Percentiles rank a stretch among this genome's conserved stretches.
phyloP scores from a whole-genome alignment of 2,329 filamentous ascomycete species.

The Paracoccidioides lutzii region DNA sequence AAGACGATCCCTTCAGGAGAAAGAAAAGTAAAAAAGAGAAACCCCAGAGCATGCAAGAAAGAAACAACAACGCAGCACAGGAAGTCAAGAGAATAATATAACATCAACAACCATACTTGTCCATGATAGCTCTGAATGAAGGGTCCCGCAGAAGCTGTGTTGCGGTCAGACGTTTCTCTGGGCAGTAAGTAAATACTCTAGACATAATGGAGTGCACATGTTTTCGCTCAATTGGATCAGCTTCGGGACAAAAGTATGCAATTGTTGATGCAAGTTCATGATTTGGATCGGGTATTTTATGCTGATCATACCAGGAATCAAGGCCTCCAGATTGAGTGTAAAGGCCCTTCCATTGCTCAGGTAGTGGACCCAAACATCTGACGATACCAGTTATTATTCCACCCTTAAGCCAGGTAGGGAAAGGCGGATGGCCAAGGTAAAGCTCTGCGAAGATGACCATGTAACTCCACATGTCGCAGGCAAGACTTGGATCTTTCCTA shows the following conservation, averaged over 20 bases:
- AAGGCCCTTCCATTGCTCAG: constrained; percentile 16
- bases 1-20: too few relatives aligned
- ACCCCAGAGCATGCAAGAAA: too few relatives aligned
- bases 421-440: constrained; percentile 14
- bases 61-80: too few relatives aligned
- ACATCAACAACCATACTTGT: constrained; percentile 17
- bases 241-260: not conserved
- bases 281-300: constrained; percentile 1
- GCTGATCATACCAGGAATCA: constrained; percentile 21
- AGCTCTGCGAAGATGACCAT: constrained; percentile 19
- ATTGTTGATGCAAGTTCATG: not conserved
- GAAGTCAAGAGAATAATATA: constrained; percentile 3
- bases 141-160: constrained; percentile 18
- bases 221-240: constrained; percentile 2
- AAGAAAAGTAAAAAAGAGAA: too few relatives aligned
- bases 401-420: constrained; percentile 8
- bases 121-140: constrained; percentile 19
- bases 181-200: constrained; percentile 15
- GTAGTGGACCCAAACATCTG: constrained; percentile 15
- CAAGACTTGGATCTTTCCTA: constrained; percentile 14
- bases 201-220: constrained; percentile 12
- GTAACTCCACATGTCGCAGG: constrained; percentile 23
- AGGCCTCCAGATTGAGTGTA: constrained; percentile 8
- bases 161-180: constrained; percentile 17
- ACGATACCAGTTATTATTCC: constrained; percentile 14